Base-by-base conservation (phyloP, 768 basidiomycete genomes). In the Fistulinella prunicolor region DNA sequence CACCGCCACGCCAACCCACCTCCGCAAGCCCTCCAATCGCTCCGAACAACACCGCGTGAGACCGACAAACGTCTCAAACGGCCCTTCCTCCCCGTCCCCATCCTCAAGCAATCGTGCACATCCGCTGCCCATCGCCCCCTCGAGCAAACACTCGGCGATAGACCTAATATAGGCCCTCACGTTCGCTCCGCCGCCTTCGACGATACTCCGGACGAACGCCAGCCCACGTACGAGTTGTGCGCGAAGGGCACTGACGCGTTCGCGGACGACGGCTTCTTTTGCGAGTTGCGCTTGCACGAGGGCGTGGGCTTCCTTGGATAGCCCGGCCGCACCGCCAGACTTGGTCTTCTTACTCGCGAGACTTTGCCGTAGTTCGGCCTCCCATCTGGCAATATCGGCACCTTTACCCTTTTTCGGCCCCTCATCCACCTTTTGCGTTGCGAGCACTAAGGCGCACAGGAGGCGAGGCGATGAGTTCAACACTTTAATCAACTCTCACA, bases 331-430 rank as follows among this genome's bases (percentile, higher is more conserved):
- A 2, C 73, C 24, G 6, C 37, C 42, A 0, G 30, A 12, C 77
- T 64, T 60, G 46, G 36, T 28, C 42, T 89, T 91, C 72, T 97
- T 97, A 46, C 70, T 80, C 6, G 89, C 89, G 1, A 97, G 73
- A 0, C 85, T 82, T 56, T 89, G 85, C 9, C 94, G 81, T n/a
- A 95, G 73, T 51, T 99, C 94, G 22, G 85, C 86, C 52, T 99
- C 96, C 95, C 95, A 99, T 60, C 90, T 86, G 16, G 90, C 86
- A 13, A 95, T 87, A 29, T 90, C 91, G 6, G 87, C 82, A 49
- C 85, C 87, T 57, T 96, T 97, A 13, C 91, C 89, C 63, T 94
- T 95, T 54, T 69, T 76, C 4, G 68, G 68, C 39, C 60, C 71
- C 4, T 77, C 73, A 1, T 72, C 74, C 10, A 65, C 64, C 58